phyloP scores from a whole-genome alignment of 2,329 filamentous ascomycete genomes.

The Monilinia polystroma region DNA sequence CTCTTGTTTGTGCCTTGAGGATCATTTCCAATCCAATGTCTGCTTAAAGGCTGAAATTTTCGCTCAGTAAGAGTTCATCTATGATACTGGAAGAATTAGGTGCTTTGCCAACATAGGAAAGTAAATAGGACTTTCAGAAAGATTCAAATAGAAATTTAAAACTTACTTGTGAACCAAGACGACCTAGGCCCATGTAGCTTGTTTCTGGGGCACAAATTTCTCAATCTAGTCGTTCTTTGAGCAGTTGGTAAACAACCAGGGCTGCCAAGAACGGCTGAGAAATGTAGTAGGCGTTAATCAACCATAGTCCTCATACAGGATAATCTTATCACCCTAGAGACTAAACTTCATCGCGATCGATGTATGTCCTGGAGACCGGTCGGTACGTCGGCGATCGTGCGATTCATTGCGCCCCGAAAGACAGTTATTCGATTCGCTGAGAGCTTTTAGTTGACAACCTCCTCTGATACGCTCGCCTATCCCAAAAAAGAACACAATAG shows the following conservation, averaged over 20 bases:
- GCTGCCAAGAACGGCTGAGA: not conserved
- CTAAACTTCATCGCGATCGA: not conserved
- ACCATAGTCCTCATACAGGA: not conserved
- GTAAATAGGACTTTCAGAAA: not conserved
- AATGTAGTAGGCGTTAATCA: not conserved
- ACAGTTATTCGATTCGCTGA: not conserved
- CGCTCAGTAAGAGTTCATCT: not conserved
- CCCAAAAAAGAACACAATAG: not conserved
- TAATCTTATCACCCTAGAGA: not conserved
- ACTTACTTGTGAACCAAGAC: not conserved
- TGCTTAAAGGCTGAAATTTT: not conserved
- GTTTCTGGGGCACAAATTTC: not conserved
- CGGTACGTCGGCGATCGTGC: slow-evolving; percentile 1
- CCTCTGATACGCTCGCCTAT: slow-evolving; percentile 11
- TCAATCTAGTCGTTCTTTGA: not conserved
- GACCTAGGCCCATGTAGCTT: not conserved
- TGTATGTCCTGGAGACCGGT: not conserved
- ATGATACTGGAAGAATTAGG: not conserved
- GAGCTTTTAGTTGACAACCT: not conserved
- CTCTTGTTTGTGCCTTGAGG: not conserved
- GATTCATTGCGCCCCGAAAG: not conserved
- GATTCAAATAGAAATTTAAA: not conserved
- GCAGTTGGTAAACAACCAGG: not conserved
- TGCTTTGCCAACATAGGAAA: not conserved
- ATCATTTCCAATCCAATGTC: not conserved